Percentiles rank a stretch among this genome's conserved stretches.
phyloP scores from a whole-genome alignment of 495 filamentous ascomycete genomes.

The Trypethelium eluteriae region DNA sequence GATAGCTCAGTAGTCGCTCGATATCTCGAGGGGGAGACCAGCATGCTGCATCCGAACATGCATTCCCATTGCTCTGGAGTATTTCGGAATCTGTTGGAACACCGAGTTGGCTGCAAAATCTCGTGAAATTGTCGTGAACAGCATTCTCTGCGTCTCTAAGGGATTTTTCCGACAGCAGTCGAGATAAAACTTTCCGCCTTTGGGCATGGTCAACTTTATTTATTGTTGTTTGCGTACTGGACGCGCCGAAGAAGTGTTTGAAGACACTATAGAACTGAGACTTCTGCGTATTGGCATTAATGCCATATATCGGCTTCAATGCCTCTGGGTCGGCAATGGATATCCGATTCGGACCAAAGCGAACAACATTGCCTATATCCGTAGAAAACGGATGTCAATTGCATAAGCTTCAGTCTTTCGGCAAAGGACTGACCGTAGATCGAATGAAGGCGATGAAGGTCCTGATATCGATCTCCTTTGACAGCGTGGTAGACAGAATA shows the following conservation, averaged over 20 bases:
- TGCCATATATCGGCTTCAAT: conserved; percentile 55
- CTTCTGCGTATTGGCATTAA: conserved; percentile 55
- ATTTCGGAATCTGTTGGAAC: neutral
- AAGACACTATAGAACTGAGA: conserved; percentile 59
- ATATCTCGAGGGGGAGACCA: conserved; percentile 51
- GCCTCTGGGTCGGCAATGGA: conserved; percentile 51
- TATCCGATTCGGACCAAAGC: conserved; percentile 55
- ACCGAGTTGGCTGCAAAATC: conserved; percentile 14
- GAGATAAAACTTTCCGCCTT: conserved; percentile 55
- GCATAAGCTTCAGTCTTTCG: neutral
- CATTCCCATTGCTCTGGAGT: neutral
- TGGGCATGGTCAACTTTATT: conserved; percentile 54
- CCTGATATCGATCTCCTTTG: conserved; percentile 53
- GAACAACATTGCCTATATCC: conserved; percentile 38
- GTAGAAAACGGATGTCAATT: neutral
- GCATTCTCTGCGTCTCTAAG: conserved; percentile 52
- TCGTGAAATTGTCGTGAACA: conserved; percentile 40
- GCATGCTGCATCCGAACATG: conserved; percentile 34
- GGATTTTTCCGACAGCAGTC: conserved; percentile 54
- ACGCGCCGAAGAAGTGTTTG: conserved; percentile 44
- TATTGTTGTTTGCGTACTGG: conserved; percentile 54
- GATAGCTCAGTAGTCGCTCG: conserved; percentile 57
- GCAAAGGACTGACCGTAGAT: conserved; percentile 11
- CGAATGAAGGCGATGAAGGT: conserved; percentile 38
- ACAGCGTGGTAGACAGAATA: conserved; percentile 52